A percentile compares a stretch with the other conserved stretches of the same genome.
phyloP scores from a whole-genome alignment of 129 eudicot species.

The Helianthus tuberosus region DNA sequence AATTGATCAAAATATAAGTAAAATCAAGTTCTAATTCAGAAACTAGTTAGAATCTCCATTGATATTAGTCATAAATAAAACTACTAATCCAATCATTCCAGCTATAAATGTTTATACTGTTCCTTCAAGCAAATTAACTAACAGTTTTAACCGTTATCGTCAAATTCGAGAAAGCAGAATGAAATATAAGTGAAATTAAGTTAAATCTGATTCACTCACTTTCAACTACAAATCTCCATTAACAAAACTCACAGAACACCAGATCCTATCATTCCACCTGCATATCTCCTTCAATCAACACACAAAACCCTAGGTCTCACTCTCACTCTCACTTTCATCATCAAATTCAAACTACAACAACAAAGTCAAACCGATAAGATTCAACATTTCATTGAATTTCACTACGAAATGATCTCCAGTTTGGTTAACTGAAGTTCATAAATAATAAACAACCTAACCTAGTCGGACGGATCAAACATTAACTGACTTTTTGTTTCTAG shows the following conservation, averaged over 20 bases:
- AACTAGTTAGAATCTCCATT: background rate
- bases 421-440: too few species aligned
- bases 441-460: too few species aligned
- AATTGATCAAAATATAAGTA: too few species aligned
- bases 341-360: background rate
- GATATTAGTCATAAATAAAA: background rate
- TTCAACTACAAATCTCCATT: background rate
- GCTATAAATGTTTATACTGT: too few species aligned
- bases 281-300: conserved; percentile 30
- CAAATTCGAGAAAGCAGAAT: background rate
- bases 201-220: background rate
- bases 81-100: too few species aligned
- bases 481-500: too few species aligned
- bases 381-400: background rate
- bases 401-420: background rate
- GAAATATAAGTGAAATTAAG: background rate
- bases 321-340: background rate
- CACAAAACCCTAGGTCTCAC: background rate
- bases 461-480: too few species aligned
- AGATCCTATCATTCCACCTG: background rate
- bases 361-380: background rate
- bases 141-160: background rate
- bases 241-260: background rate
- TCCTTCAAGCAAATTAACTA: too few species aligned
- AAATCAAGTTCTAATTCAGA: too few species aligned